Base-by-base conservation (phyloP, 2,329 filamentous ascomycete species). In the Alternaria metachromatica region DNA sequence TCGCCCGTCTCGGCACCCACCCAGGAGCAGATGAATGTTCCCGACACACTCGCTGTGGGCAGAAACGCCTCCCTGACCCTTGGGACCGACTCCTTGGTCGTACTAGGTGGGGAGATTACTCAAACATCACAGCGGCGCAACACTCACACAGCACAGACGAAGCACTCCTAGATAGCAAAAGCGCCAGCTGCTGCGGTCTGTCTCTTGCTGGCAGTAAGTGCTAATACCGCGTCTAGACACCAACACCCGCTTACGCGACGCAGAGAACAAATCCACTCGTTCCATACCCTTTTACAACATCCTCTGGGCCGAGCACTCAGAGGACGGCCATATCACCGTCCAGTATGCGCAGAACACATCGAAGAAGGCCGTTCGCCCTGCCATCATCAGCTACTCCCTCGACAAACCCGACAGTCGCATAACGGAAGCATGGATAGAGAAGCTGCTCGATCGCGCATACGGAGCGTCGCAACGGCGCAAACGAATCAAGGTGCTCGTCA, bases 401-500 rank as follows among this genome's bases (percentile, higher is more conserved):
- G 82, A 86, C 57, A 84, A 87, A 66, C 82, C 84, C 55, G 77
- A 85, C 45, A 81, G 81, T 62, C 71, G 82, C 48, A 80, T 85
- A n/a, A 82, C 85, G 9, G 83, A 86, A 51, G 71, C 77, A 60
- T 97, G 93, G 89, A 82, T 89, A 41, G 83, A 85, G 26, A 83
- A 82, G 56, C 84, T 97, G 33, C 78, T 97, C 20, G 82, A 88
- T 37, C 85, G 86, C 50, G 89, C 94, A 23, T 97, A 97, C 74
- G 90, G 83, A 59, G 82, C 84, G 8, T 87, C 91, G 2, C 88
- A 91, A 73, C 86, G 86, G 57, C 86, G 85, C 62, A 96, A 94
- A 80, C 89, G 93, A 50, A 89, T 96, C 66, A 97, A 96, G 78
- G 89, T 98, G 12, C 83, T 98, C 46, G 86, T 99, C 65, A 99